Evolutionary conservation across 129 eudicot genomes (phyloP).

Genomic region (Flaveria ramosissima): DNA sequence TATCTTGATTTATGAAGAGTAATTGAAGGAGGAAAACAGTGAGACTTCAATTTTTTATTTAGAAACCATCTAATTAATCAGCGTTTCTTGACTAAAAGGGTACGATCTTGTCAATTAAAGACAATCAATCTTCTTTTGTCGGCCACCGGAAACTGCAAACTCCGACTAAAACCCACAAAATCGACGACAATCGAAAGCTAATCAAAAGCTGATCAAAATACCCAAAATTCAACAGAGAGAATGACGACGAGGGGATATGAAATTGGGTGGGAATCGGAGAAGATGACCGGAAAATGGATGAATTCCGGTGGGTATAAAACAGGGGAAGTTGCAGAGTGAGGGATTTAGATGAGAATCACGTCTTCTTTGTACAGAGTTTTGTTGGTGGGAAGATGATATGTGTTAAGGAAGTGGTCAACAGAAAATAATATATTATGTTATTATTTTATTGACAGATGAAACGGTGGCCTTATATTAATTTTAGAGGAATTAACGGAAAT

Average conservation of each 20-base stretch:
- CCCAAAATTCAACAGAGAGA: background rate
- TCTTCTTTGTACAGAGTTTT: background rate
- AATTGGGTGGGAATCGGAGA: background rate
- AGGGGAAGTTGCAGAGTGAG: background rate
- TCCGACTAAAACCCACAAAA: slow-evolving; percentile 18
- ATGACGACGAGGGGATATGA: background rate
- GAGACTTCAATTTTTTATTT: slow-evolving; percentile 8
- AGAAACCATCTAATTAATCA: background rate
- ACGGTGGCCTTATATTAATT: too few species aligned
- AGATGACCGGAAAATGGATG: background rate
- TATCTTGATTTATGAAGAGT: slow-evolving; percentile 21
- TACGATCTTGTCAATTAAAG: slow-evolving; percentile 21
- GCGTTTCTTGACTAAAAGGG: slow-evolving; percentile 13
- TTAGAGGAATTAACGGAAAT: too few species aligned
- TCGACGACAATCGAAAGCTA: too few species aligned
- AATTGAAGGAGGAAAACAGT: slow-evolving; percentile 31
- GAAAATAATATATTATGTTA: too few species aligned
- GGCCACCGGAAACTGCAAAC: slow-evolving; percentile 34
- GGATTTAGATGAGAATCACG: background rate
- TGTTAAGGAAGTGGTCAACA: background rate
- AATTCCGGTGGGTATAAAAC: background rate
- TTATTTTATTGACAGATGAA: background rate
- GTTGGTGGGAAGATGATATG: background rate
- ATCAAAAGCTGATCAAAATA: too few species aligned
- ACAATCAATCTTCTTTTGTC: slow-evolving; percentile 17